These are phyloP conservation scores for Fusarium xyrophilum DNA, from an alignment of 2,329 filamentous ascomycete genomes.

Conservation along the genomic window DNA sequence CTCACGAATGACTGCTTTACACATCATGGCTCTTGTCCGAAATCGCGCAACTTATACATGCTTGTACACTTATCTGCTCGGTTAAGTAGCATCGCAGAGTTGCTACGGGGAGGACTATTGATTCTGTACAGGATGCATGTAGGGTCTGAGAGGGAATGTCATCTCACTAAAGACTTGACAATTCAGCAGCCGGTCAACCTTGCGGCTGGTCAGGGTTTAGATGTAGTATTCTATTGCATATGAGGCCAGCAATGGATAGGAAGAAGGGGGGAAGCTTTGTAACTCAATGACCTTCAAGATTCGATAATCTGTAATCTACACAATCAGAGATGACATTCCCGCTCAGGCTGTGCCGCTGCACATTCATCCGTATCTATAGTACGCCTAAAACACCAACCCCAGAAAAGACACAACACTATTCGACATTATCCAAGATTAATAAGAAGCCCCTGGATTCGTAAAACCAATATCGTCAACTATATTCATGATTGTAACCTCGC, in stretches of 20 bases:
- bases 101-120: conserved; percentile 7
- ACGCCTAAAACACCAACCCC: background rate
- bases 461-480: conserved; percentile 16
- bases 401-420: background rate
- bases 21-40: conserved; percentile 29
- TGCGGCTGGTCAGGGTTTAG: background rate
- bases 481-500: conserved; percentile 24
- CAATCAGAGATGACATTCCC: background rate
- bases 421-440: background rate
- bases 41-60: conserved; percentile 1
- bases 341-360: background rate
- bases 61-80: background rate
- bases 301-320: background rate
- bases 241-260: conserved; percentile 17
- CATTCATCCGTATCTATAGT: background rate
- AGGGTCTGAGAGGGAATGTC: conserved; percentile 13
- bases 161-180: conserved; percentile 4
- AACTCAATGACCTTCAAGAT: background rate
- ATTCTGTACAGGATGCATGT: conserved; percentile 24
- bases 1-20: conserved; percentile 34
- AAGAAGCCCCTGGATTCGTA: background rate
- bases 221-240: conserved; percentile 10
- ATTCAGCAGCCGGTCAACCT: conserved; percentile 2
- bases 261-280: background rate
- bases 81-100: conserved; percentile 11